These are phyloP conservation scores for Nematocida sp. DNA, from an alignment of 371 early-diverging fungal species.

Conservation along the genomic window DNA sequence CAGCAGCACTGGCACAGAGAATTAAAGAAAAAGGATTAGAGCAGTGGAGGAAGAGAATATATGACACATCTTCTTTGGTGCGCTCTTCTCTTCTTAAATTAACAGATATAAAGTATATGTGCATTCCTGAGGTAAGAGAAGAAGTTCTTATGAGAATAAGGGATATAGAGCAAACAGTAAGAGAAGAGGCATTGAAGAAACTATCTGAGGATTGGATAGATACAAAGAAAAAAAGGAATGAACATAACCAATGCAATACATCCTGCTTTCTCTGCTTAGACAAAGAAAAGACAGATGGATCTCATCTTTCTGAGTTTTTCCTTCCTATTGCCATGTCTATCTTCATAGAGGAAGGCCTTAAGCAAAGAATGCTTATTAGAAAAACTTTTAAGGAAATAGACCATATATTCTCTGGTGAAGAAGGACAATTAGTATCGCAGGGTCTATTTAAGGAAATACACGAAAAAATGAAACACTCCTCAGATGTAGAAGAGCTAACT, in stretches of 20 bases:
- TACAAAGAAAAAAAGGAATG: background rate
- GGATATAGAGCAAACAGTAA: slow-evolving; percentile 26
- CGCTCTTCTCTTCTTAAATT: background rate
- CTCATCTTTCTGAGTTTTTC: no score
- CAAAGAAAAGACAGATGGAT: no score
- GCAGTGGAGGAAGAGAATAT: background rate
- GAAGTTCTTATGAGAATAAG: slow-evolving; percentile 9
- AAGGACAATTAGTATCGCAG: background rate
- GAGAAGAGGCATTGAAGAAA: slow-evolving; percentile 25
- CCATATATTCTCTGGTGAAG: background rate
- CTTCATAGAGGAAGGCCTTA: background rate
- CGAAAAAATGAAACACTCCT: background rate
- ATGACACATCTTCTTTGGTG: slow-evolving; percentile 22
- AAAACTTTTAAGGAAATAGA: background rate
- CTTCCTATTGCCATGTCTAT: background rate
- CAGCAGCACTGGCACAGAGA: slow-evolving; percentile 5
- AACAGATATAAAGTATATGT: background rate
- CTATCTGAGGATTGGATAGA: background rate
- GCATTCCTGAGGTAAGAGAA: slow-evolving; percentile 3
- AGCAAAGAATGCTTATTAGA: background rate
- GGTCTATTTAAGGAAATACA: background rate
- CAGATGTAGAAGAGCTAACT: background rate
- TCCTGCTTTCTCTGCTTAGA: no score
- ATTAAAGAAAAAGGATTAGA: slow-evolving; percentile 11
- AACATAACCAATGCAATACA: no score